Percentiles rank a stretch among this genome's conserved stretches.
These are phyloP conservation scores for thale cress (Arabidopsis thaliana) DNA, from an alignment of 345 rosid genomes.

Conservation along the genomic window DNA sequence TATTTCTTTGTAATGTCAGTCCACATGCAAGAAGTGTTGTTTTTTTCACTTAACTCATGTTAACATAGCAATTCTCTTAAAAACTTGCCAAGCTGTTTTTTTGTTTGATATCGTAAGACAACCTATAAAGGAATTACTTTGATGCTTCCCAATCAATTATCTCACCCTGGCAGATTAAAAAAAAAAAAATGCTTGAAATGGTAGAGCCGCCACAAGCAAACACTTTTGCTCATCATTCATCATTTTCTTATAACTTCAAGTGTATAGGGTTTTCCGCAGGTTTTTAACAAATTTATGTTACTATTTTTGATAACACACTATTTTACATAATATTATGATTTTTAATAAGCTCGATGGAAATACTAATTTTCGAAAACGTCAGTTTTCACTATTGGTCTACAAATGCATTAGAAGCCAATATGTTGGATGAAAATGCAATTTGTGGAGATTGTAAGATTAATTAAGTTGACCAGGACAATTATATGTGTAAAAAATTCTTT, in stretches of 20 bases:
- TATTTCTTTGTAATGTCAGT: neutral
- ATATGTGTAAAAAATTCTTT: too few species aligned
- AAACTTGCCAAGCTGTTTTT: neutral
- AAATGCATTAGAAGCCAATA: too few species aligned
- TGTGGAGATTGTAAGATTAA: too few species aligned
- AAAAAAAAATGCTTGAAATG: neutral
- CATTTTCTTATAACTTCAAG: neutral
- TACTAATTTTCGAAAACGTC: too few species aligned
- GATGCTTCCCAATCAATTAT: neutral
- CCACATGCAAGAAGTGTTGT: neutral
- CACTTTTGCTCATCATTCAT: neutral
- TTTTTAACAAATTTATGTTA: neutral
- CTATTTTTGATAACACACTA: too few species aligned
- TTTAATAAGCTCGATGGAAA: too few species aligned
- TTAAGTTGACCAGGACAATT: too few species aligned
- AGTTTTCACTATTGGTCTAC: too few species aligned
- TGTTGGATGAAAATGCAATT: too few species aligned
- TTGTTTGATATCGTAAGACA: constrained; percentile 9
- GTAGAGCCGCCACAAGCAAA: neutral
- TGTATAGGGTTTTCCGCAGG: neutral
- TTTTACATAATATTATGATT: too few species aligned
- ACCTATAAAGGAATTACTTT: neutral
- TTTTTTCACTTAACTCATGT: constrained; percentile 9
- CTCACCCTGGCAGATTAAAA: neutral
- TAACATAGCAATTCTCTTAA: constrained; percentile 10